Evolutionary conservation across 1,139 yeast species (phyloP).

Genomic region (Entelexis paramagnoliae): DNA sequence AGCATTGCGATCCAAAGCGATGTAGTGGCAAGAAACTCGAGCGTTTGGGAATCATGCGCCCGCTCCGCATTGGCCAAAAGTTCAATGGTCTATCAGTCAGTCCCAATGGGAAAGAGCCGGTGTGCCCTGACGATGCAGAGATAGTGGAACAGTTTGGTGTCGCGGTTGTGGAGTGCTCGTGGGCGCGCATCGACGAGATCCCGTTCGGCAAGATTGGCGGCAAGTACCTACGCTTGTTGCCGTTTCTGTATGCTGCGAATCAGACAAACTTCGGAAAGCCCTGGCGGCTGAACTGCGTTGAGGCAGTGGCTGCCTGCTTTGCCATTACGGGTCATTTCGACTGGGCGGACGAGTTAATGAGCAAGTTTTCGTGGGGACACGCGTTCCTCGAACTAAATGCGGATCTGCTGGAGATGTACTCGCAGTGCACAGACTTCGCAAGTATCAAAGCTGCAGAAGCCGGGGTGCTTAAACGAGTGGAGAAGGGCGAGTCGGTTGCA

Average conservation of each 20-base stretch:
- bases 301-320: constrained; percentile 93
- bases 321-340: constrained; percentile 87
- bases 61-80: constrained; percentile 79
- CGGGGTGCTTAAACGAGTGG: constrained; percentile 32
- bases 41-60: constrained; percentile 71
- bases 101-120: constrained; percentile 85
- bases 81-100: constrained; percentile 84
- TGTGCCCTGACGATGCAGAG: constrained; percentile 77
- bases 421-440: constrained; percentile 68
- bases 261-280: constrained; percentile 97
- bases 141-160: constrained; percentile 75
- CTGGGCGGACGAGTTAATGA: constrained; percentile 70
- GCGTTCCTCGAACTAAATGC: constrained; percentile 73
- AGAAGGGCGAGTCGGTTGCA: constrained; percentile 38
- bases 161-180: constrained; percentile 96
- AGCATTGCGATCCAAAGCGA: constrained; percentile 96
- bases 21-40: constrained; percentile 94
- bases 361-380: constrained; percentile 87
- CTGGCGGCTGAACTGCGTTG: constrained; percentile 93
- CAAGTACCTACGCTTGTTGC: constrained; percentile 71
- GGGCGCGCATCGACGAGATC: constrained; percentile 95
- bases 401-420: constrained; percentile 65
- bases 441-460: constrained; percentile 67
- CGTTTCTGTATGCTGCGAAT: constrained; percentile 90
- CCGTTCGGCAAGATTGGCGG: constrained; percentile 93